Percentiles rank a stretch among this genome's conserved stretches.
phyloP scores from a whole-genome alignment of 768 basidiomycete genomes.

The Psilocybe cyanescens region DNA sequence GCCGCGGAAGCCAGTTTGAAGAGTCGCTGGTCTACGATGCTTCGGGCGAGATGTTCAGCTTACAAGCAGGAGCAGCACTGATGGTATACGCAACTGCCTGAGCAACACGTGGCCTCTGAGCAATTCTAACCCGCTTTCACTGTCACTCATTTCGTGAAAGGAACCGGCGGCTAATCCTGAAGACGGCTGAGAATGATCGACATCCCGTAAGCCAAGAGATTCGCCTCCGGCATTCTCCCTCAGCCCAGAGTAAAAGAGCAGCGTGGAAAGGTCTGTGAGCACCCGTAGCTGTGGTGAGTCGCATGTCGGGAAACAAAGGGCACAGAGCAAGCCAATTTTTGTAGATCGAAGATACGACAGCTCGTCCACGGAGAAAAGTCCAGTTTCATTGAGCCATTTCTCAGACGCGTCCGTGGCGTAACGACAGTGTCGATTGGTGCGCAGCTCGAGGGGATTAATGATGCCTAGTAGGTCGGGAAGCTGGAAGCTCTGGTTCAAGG shows the following conservation, averaged over 20 bases:
- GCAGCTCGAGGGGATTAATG: constrained; percentile 36
- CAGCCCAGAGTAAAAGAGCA: constrained; percentile 41
- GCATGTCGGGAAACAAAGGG: constrained; percentile 61
- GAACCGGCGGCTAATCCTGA: neutral
- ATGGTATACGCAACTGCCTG: constrained; percentile 34
- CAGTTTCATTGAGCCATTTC: constrained; percentile 26
- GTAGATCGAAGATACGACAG: constrained; percentile 27
- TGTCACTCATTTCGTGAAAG: neutral
- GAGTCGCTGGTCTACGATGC: constrained; percentile 27
- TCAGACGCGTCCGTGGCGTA: constrained; percentile 37
- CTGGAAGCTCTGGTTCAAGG: constrained; percentile 37
- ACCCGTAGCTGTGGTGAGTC: constrained; percentile 60
- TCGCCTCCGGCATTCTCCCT: constrained; percentile 21
- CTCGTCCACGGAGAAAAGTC: constrained; percentile 30
- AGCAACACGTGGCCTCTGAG: constrained; percentile 35
- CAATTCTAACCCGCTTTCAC: constrained; percentile 17
- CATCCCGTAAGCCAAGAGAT: neutral
- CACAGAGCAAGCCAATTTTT: constrained; percentile 54
- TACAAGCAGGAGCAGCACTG: neutral
- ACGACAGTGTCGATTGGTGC: constrained; percentile 42
- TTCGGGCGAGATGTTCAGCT: neutral
- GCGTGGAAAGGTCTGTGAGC: constrained; percentile 51
- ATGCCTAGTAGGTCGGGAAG: constrained; percentile 43
- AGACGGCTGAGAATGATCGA: neutral
- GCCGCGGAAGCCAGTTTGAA: constrained; percentile 36